Conservation (phyloP, 768 basidiomycete species). For the Pleurotus ostreatus region DNA sequence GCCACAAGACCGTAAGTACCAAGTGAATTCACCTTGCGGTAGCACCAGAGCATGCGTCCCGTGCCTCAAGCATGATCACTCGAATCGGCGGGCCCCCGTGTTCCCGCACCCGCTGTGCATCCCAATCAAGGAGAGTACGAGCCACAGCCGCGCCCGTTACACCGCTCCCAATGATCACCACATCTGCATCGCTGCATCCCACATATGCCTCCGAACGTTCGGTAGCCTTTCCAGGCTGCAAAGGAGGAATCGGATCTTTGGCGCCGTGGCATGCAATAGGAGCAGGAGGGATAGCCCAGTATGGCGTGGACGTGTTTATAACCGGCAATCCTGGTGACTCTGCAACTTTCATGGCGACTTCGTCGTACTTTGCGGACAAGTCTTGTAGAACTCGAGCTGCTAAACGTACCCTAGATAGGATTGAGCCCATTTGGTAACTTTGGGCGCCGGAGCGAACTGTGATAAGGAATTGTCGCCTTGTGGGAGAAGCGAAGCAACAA, state of each 20-base stretch:
- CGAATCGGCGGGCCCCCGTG: slow-evolving; percentile 23
- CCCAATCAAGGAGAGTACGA: slow-evolving; percentile 40
- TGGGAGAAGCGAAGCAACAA: background rate
- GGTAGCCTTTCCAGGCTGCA: background rate
- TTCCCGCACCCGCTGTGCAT: slow-evolving; percentile 2
- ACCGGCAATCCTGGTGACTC: slow-evolving; percentile 55
- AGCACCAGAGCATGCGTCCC: slow-evolving; percentile 72
- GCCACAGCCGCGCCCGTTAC: slow-evolving; percentile 67
- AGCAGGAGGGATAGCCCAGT: slow-evolving; percentile 59
- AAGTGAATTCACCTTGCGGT: slow-evolving; percentile 53
- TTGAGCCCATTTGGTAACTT: slow-evolving; percentile 1
- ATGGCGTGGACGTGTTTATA: slow-evolving; percentile 49
- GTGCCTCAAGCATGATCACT: slow-evolving; percentile 78
- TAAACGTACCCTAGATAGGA: background rate
- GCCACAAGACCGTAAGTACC: background rate
- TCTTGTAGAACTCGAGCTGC: background rate
- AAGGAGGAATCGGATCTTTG: slow-evolving; percentile 8
- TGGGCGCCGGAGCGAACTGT: background rate
- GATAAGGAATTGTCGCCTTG: background rate
- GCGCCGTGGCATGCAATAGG: slow-evolving; percentile 35
- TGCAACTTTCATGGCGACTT: slow-evolving; percentile 4
- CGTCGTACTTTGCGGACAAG: slow-evolving; percentile 4
- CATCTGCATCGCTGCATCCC: slow-evolving; percentile 42
- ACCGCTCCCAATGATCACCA: slow-evolving; percentile 75
- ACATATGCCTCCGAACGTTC: slow-evolving; percentile 24